Evolutionary conservation across 2,329 filamentous ascomycete species (phyloP).

Genomic region (Penicillium digitatum): DNA sequence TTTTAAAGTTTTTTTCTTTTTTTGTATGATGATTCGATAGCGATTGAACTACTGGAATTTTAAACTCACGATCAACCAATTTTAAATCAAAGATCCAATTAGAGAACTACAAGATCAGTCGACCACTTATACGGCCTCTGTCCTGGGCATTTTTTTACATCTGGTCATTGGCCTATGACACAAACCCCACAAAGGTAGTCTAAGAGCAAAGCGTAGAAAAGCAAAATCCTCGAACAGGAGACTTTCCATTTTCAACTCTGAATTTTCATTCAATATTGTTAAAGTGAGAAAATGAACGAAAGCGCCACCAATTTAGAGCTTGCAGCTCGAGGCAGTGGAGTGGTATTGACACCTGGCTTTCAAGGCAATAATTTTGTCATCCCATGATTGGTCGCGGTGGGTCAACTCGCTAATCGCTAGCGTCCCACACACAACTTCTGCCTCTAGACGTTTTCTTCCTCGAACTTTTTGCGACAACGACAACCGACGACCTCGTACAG

Average conservation of each 20-base stretch:
- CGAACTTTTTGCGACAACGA: conserved; percentile 42
- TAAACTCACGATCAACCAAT: not conserved
- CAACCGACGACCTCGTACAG: conserved; percentile 42
- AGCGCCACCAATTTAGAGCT: not conserved
- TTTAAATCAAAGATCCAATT: not conserved
- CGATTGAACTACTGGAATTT: not conserved
- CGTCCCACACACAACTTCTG: conserved; percentile 42
- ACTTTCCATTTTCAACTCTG: not conserved
- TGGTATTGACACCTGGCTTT: not conserved
- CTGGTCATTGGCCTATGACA: not conserved
- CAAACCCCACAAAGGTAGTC: not conserved
- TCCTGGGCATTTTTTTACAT: not conserved
- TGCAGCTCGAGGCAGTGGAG: conserved; percentile 1
- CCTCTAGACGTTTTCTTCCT: conserved; percentile 29
- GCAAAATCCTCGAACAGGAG: not conserved
- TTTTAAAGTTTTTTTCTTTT: too few relatives aligned
- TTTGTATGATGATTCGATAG: not conserved
- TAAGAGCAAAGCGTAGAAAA: not conserved
- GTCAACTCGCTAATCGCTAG: conserved; percentile 38
- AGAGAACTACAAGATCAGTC: not conserved
- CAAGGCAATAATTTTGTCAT: conserved; percentile 5
- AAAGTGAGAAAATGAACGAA: not conserved
- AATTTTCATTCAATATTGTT: not conserved
- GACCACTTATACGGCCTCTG: not conserved
- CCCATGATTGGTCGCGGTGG: conserved; percentile 23